Conservation (phyloP, 352 stramenopile species). For the Phytophthora chlamydospora region DNA sequence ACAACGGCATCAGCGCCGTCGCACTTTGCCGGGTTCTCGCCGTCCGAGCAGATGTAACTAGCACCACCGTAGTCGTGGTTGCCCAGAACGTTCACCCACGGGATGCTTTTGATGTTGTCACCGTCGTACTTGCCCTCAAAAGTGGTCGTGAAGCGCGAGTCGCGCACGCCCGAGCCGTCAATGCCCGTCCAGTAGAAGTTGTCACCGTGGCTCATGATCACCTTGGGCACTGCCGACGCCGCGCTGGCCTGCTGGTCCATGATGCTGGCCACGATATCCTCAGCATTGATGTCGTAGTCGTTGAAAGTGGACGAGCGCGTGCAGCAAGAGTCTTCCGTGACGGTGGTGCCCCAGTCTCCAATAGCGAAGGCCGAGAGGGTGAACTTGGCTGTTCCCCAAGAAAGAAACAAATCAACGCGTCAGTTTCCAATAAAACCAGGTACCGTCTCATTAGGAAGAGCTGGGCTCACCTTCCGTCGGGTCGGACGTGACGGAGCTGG, state of each 20-base stretch:
- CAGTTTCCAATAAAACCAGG: constrained; percentile 5
- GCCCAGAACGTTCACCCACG: constrained; percentile 72
- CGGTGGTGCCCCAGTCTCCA: constrained; percentile 76
- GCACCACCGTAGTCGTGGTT: constrained; percentile 76
- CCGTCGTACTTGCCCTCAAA: constrained; percentile 67
- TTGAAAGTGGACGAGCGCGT: constrained; percentile 62
- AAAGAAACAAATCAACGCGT: constrained; percentile 16
- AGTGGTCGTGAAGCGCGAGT: constrained; percentile 58
- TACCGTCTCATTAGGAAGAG: constrained; percentile 14
- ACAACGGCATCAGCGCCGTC: constrained; percentile 30
- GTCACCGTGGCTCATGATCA: constrained; percentile 67
- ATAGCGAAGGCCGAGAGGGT: constrained; percentile 69
- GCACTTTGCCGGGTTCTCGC: constrained; percentile 37
- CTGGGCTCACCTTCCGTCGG: constrained; percentile 43
- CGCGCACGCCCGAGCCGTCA: constrained; percentile 39
- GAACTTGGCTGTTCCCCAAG: constrained; percentile 36
- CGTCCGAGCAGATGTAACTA: constrained; percentile 59
- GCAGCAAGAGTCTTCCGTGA: constrained; percentile 72
- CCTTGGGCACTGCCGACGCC: constrained; percentile 51
- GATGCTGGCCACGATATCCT: constrained; percentile 62
- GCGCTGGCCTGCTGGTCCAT: constrained; percentile 62
- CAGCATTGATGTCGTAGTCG: constrained; percentile 69
- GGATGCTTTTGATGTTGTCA: constrained; percentile 49
- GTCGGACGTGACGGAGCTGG: constrained; percentile 53
- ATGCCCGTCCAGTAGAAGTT: constrained; percentile 82